Conservation (phyloP, 2,329 filamentous ascomycete species). For the Penicillium sp. region DNA sequence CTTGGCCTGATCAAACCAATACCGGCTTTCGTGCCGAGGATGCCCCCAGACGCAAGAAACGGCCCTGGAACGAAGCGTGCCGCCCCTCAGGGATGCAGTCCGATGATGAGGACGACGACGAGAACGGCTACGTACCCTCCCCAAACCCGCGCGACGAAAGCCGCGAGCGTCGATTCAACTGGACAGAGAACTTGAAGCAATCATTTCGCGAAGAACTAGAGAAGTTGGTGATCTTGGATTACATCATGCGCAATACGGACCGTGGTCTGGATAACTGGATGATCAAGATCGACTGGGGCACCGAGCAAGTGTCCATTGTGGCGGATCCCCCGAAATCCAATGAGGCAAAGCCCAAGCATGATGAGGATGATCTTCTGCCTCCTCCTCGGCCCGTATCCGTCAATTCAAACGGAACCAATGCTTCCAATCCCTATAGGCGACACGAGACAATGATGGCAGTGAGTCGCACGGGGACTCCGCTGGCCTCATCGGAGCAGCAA, state of each 20-base stretch:
- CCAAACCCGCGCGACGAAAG: conserved; percentile 48
- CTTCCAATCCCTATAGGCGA: conserved; percentile 66
- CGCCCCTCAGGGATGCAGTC: conserved; percentile 62
- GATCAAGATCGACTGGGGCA: conserved; percentile 90
- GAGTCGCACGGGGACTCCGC: conserved; percentile 55
- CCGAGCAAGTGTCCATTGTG: conserved; percentile 76
- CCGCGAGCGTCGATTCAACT: conserved; percentile 61
- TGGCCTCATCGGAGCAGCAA: conserved; percentile 44
- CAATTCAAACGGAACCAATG: conserved; percentile 43
- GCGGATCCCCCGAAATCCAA: conserved; percentile 75
- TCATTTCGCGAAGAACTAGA: conserved; percentile 93
- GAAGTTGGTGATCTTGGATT: conserved; percentile 94
- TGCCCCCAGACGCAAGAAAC: conserved; percentile 65
- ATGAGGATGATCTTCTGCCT: conserved; percentile 49
- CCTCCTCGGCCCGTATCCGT: conserved; percentile 61
- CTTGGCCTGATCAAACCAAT: conserved; percentile 88
- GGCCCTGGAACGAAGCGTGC: conserved; percentile 77
- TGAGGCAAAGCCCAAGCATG: conserved; percentile 43
- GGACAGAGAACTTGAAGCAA: conserved; percentile 85
- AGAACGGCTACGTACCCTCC: conserved; percentile 39
- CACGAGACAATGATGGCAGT: conserved; percentile 82
- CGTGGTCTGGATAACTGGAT: conserved; percentile 98
- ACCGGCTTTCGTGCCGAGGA: conserved; percentile 66
- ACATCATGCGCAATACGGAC: conserved; percentile 99
- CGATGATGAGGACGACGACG: conserved; percentile 62